These are phyloP conservation scores for Russula sp. DNA, from an alignment of 768 basidiomycete species.

Conservation along the genomic window DNA sequence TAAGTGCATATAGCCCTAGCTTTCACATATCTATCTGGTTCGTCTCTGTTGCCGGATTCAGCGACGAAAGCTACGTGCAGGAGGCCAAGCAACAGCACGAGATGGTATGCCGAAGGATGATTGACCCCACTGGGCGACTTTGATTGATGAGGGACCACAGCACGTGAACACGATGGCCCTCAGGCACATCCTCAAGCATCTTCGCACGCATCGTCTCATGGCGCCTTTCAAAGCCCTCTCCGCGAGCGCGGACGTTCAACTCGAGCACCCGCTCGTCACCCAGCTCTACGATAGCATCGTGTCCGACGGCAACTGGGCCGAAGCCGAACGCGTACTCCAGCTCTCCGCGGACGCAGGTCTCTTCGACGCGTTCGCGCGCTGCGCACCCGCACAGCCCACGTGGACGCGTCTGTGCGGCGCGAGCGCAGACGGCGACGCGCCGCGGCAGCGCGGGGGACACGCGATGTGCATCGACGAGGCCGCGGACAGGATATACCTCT, in stretches of 20 bases:
- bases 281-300: conserved; percentile 59
- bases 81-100: conserved; percentile 48
- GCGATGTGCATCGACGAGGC: conserved; percentile 73
- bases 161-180: conserved; percentile 60
- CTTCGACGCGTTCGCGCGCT: conserved; percentile 54
- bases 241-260: conserved; percentile 44
- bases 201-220: conserved; percentile 68
- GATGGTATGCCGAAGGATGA: conserved; percentile 44
- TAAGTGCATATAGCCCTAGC: conserved; percentile 61
- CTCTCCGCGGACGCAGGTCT: conserved; percentile 48
- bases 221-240: conserved; percentile 58
- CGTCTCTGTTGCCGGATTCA: conserved; percentile 55
- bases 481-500: conserved; percentile 60
- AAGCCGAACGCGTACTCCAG: conserved; percentile 49
- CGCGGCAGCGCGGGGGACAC: conserved; percentile 67
- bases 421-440: conserved; percentile 61
- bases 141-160: conserved; percentile 33
- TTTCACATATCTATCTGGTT: conserved; percentile 82
- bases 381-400: conserved; percentile 50
- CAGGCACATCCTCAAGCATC: conserved; percentile 66
- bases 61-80: conserved; percentile 51
- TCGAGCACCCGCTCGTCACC: conserved; percentile 69
- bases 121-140: not conserved
- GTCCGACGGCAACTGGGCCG: conserved; percentile 56
- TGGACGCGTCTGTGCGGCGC: conserved; percentile 58